Percentiles rank a stretch among this genome's conserved stretches.
phyloP scores from a whole-genome alignment of 2,329 filamentous ascomycete genomes.

The Fusarium aywerte region DNA sequence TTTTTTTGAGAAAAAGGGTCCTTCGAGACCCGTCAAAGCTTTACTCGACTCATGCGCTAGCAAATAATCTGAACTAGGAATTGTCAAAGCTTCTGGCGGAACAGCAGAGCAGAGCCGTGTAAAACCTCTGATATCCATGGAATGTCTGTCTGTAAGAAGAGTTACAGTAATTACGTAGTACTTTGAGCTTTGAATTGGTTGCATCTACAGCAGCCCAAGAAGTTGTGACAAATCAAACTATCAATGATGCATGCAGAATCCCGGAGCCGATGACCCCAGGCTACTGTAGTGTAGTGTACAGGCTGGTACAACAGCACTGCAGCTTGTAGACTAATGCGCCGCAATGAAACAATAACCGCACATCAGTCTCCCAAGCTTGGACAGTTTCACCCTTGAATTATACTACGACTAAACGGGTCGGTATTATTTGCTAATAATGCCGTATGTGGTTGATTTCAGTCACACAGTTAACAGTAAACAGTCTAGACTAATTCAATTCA shows the following conservation, averaged over 20 bases:
- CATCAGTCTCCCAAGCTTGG: slow-evolving; percentile 21
- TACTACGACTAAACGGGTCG: slow-evolving; percentile 6
- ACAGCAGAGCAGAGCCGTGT: not conserved
- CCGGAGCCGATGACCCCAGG: slow-evolving; percentile 41
- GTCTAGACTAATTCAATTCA: not conserved
- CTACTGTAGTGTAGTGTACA: slow-evolving; percentile 8
- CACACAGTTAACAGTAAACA: not conserved
- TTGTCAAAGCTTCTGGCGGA: not conserved
- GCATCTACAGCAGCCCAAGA: not conserved
- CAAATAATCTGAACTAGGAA: not conserved
- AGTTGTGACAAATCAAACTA: slow-evolving; percentile 39
- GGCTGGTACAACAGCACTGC: not conserved
- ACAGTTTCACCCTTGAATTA: slow-evolving; percentile 23
- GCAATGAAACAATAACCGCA: slow-evolving; percentile 32
- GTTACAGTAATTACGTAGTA: not conserved
- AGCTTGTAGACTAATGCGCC: slow-evolving; percentile 8
- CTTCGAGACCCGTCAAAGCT: slow-evolving; percentile 4
- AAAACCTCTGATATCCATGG: not conserved
- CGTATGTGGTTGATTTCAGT: not conserved
- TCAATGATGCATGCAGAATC: slow-evolving; percentile 36
- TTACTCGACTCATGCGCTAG: not conserved
- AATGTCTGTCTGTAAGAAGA: not conserved
- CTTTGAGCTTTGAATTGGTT: slow-evolving; percentile 1
- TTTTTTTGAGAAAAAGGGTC: not conserved
- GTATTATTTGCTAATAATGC: slow-evolving; percentile 27